Evolutionary conservation across 2,329 filamentous ascomycete species (phyloP).

Genomic region (Colletotrichum sp.): DNA sequence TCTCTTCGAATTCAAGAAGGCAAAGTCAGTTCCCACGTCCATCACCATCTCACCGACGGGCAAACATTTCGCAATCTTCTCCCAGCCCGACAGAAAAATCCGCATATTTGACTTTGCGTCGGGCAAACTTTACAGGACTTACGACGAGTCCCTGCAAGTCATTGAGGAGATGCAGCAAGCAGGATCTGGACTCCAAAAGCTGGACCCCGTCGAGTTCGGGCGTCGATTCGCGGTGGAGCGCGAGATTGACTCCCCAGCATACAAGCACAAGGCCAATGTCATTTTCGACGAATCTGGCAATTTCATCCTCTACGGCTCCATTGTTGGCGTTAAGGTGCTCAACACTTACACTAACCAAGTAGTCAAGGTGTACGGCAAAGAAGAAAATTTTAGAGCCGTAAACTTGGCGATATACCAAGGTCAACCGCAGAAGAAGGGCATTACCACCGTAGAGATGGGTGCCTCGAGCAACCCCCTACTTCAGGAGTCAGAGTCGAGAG

Average conservation of each 20-base stretch:
- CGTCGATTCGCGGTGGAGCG: conserved; percentile 84
- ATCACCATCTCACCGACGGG: conserved; percentile 87
- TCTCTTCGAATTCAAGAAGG: conserved; percentile 96
- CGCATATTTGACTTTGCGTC: conserved; percentile 91
- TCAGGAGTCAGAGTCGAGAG: conserved; percentile 87
- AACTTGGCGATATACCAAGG: conserved; percentile 92
- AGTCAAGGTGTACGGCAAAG: conserved; percentile 86
- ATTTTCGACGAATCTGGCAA: conserved; percentile 96
- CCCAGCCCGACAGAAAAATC: conserved; percentile 91
- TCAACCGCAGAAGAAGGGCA: conserved; percentile 88
- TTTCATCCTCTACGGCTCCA: conserved; percentile 92
- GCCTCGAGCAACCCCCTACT: conserved; percentile 92
- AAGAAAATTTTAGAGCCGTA: conserved; percentile 85
- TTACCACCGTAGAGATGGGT: conserved; percentile 96
- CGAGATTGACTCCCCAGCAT: conserved; percentile 75
- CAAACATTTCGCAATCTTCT: conserved; percentile 85
- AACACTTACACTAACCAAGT: conserved; percentile 95
- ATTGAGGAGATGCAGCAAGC: conserved; percentile 95
- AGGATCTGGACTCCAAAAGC: conserved; percentile 78
- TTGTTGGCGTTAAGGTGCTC: conserved; percentile 91
- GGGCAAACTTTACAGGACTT: conserved; percentile 87
- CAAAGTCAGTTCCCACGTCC: conserved; percentile 82
- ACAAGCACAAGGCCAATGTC: conserved; percentile 78
- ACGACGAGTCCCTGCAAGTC: conserved; percentile 90
- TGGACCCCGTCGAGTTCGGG: conserved; percentile 93